Percentiles rank a stretch among this genome's conserved stretches.
Evolutionary conservation across 805 yeast species (phyloP).

Genomic region (Danielia oregonensis): DNA sequence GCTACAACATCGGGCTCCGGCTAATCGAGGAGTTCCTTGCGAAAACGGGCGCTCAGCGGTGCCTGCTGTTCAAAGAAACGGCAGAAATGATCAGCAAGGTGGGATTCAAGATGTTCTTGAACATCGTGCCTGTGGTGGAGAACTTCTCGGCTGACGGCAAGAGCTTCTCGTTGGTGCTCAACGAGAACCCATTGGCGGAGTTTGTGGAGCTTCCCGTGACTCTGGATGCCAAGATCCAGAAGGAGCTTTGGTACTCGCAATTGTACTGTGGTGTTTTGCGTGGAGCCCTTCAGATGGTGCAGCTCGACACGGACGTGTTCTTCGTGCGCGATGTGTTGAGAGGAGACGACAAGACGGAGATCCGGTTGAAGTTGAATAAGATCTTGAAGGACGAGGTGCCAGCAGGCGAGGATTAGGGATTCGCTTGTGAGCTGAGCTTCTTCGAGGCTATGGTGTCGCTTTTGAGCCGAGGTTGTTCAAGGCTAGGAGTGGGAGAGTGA

Average conservation of each 20-base stretch:
- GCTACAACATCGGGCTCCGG: slow-evolving; percentile 88
- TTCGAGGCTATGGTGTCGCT: too few species aligned
- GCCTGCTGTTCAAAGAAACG: slow-evolving; percentile 75
- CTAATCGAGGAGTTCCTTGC: slow-evolving; percentile 91
- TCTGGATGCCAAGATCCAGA: slow-evolving; percentile 62
- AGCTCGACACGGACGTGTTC: slow-evolving; percentile 78
- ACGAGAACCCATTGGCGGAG: slow-evolving; percentile 89
- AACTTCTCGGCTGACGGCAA: slow-evolving; percentile 77
- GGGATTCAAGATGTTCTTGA: slow-evolving; percentile 87
- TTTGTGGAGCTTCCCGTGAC: slow-evolving; percentile 82
- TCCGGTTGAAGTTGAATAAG: slow-evolving; percentile 65
- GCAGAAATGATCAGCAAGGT: slow-evolving; percentile 82
- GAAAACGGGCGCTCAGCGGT: slow-evolving; percentile 79
- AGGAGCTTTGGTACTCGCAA: slow-evolving; percentile 90
- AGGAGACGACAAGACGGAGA: slow-evolving; percentile 80
- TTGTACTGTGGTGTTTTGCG: slow-evolving; percentile 83
- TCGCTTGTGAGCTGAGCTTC: too few species aligned
- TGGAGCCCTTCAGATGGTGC: slow-evolving; percentile 95
- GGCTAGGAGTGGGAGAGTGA: too few species aligned
- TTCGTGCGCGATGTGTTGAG: slow-evolving; percentile 78
- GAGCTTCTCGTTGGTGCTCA: slow-evolving; percentile 66
- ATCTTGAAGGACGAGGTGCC: slow-evolving; percentile 92
- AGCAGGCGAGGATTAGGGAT: slow-evolving; percentile 78
- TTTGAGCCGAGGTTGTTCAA: too few species aligned
- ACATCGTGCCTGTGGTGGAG: slow-evolving; percentile 69